Evolutionary conservation across 1,284 basidiomycete genomes (phyloP).

Genomic region (Neonothopanus nambi): DNA sequence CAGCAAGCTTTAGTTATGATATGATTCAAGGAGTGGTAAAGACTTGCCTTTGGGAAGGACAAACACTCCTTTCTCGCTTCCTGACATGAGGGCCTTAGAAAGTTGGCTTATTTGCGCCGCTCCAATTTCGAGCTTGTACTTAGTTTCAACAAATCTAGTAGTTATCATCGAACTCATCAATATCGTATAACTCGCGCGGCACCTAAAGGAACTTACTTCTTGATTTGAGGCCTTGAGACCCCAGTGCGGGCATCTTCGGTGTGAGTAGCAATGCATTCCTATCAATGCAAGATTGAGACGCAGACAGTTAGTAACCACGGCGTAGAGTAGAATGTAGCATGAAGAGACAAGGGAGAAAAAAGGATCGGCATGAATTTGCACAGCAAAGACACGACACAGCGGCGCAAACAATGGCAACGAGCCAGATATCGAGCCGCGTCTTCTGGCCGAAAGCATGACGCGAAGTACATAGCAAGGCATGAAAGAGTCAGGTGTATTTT

Average conservation of each 20-base stretch:
- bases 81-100: constrained; percentile 77
- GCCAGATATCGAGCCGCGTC: too few species aligned
- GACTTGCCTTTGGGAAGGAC: constrained; percentile 83
- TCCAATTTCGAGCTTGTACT: constrained; percentile 78
- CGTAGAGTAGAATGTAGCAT: constrained; percentile 1
- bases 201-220: constrained; percentile 64
- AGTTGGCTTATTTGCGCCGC: constrained; percentile 81
- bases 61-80: constrained; percentile 80
- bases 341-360: too few species aligned
- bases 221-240: constrained; percentile 90
- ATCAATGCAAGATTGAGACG: constrained; percentile 22
- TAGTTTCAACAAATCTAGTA: constrained; percentile 73
- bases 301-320: constrained; percentile 11
- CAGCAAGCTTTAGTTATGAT: too few species aligned
- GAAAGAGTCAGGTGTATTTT: constrained; percentile 1
- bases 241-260: constrained; percentile 80
- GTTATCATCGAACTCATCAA: not conserved
- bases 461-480: constrained; percentile 15
- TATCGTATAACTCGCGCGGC: not conserved
- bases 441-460: too few species aligned
- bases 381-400: too few species aligned
- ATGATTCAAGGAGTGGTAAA: too few species aligned
- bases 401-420: too few species aligned
- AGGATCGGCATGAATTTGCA: too few species aligned
- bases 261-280: constrained; percentile 82